Percentiles rank a stretch among this genome's conserved stretches.
These are phyloP conservation scores for Pseudocercospora fijiensis DNA, from an alignment of 2,329 filamentous ascomycete genomes.

Conservation along the genomic window DNA sequence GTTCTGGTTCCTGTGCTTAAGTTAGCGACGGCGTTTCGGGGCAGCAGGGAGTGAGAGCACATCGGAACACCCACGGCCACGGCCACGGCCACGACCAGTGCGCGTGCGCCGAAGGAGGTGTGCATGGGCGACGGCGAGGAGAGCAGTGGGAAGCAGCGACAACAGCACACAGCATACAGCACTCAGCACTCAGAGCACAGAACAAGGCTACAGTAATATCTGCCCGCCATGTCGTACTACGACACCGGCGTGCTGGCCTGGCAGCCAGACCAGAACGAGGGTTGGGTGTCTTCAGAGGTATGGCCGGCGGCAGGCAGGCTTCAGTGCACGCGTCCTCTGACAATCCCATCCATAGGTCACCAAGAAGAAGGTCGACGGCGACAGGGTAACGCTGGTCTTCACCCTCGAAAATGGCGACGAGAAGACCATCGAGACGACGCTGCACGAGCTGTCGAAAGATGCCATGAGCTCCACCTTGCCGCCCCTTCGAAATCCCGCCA, in stretches of 20 bases:
- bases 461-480: slow-evolving; percentile 77
- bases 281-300: slow-evolving; percentile 89
- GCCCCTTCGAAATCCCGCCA: slow-evolving; percentile 94
- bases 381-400: slow-evolving; percentile 86
- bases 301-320: not conserved
- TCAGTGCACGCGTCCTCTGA: not conserved
- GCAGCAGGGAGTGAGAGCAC: not conserved
- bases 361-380: slow-evolving; percentile 77
- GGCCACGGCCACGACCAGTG: not conserved
- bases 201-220: not conserved
- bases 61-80: not conserved
- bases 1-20: no score
- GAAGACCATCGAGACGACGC: slow-evolving; percentile 75
- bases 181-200: no score
- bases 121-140: slow-evolving; percentile 5
- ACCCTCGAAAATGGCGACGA: slow-evolving; percentile 89
- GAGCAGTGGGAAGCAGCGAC: slow-evolving; percentile 5
- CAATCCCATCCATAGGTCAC: slow-evolving; percentile 53
- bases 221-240: slow-evolving; percentile 76
- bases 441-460: slow-evolving; percentile 72
- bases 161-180: not conserved
- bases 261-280: slow-evolving; percentile 94
- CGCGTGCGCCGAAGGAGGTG: not conserved
- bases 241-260: slow-evolving; percentile 96
- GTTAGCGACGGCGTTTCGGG: slow-evolving; percentile 12